Base-by-base conservation (phyloP, 2,329 filamentous ascomycete genomes). In the Cladosporium velox region DNA sequence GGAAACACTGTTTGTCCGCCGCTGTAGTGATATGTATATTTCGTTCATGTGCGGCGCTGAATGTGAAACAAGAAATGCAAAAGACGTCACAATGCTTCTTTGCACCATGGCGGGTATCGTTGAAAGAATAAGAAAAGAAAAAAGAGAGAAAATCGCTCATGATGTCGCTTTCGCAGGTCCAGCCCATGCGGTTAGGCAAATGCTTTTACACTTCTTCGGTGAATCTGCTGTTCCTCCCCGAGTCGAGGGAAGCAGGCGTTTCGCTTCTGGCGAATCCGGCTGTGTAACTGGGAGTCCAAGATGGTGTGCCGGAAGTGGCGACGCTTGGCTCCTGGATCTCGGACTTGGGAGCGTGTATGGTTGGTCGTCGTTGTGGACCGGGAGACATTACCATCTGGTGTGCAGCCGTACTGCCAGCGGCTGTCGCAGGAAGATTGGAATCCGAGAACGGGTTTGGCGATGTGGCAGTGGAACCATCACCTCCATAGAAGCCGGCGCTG, bases 401-500 rank as follows among this genome's bases (percentile, higher is more conserved):
- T 28, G 61, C 61, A 21, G 59, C 44, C 32, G 60, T 63, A 24
- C 59, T 30, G 2, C 44, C 41, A 15, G 26, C 55, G 10, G 18
- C 41, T 21, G 55, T 12, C 24, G 57, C 57, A 24, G 63, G 44
- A 11, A 59, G n/a, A 34, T 59, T 65, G 52, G 44, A 30, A 63
- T 65, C 24, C 41, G 67, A 24, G 62, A 47, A 59, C 51, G 65
- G 59, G 47, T 66, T 67, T 44, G 63, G 63, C 10, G 63, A 59
- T 15, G 55, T 44, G n/a, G 41, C 41, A 18, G 66, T 70, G 10
- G 67, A 65, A 26, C 77, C 77, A 11, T 75, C 72, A 10, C 78
- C 77, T 28, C 79, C 79, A 66, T 80, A 81, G 57, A 77, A 77
- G 54, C 78, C 79, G 15, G 76, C 72, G 66, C 80, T 81, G 67